phyloP scores from a whole-genome alignment of 169 alveolate genomes.

The Haemoproteus tartakovskyi region DNA sequence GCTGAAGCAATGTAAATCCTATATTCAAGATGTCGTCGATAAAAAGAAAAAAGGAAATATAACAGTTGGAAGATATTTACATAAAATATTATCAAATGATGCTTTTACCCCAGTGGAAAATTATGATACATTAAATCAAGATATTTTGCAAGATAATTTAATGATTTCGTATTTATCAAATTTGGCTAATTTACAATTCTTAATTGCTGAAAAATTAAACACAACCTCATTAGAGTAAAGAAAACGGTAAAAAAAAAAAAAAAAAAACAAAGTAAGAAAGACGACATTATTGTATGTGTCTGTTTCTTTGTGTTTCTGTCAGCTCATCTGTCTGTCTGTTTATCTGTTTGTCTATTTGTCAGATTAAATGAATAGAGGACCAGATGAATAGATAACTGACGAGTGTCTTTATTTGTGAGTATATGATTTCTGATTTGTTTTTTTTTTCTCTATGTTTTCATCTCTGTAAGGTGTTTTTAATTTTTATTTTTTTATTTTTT shows the following conservation, averaged over 20 bases:
- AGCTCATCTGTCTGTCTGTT: not conserved
- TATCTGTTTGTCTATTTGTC: no score
- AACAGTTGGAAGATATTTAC: conserved; percentile 81
- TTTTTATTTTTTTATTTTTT: no score
- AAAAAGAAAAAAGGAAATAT: conserved; percentile 70
- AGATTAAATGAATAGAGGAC: not conserved
- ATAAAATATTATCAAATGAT: conserved; percentile 77
- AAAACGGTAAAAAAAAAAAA: conserved; percentile 24
- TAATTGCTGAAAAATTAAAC: conserved; percentile 83
- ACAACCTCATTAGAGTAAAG: conserved; percentile 70
- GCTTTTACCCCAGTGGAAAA: conserved; percentile 71
- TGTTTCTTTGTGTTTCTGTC: conserved; percentile 5
- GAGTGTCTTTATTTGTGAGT: no score
- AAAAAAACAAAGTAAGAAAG: conserved; percentile 14
- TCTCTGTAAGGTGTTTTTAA: no score
- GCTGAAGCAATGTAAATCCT: conserved; percentile 62
- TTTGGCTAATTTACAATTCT: conserved; percentile 82
- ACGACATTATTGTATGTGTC: not conserved
- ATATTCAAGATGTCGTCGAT: conserved; percentile 71
- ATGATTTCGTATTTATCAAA: conserved; percentile 79
- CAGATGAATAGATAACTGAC: no score
- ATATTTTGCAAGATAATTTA: conserved; percentile 83
- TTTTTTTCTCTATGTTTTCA: no score
- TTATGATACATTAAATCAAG: conserved; percentile 81
- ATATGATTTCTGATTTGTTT: no score